Evolutionary conservation across 169 alveolate genomes (phyloP).

Genomic region (Babesia caballi): DNA sequence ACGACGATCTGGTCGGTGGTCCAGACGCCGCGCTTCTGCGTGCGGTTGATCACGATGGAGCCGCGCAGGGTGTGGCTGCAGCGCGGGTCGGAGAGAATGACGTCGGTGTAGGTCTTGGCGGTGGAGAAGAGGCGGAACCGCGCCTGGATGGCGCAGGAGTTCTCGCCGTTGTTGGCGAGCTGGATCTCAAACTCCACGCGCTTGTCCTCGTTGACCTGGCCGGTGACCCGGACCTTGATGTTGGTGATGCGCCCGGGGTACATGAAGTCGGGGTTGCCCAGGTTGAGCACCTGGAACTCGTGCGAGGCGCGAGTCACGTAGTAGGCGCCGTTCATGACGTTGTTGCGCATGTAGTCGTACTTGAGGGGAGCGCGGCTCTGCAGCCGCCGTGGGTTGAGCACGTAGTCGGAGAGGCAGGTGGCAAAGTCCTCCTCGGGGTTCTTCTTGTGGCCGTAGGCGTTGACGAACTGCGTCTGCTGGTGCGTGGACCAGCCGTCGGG

Average conservation of each 20-base stretch:
- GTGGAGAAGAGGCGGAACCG: conserved; percentile 68
- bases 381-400: conserved; percentile 67
- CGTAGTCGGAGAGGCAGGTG: conserved; percentile 70
- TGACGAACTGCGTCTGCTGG: conserved; percentile 70
- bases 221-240: conserved; percentile 55
- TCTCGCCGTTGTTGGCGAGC: conserved; percentile 35
- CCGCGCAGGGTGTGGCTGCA: conserved; percentile 60
- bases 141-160: conserved; percentile 68
- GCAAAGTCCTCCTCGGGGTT: conserved; percentile 79
- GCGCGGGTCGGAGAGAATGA: conserved; percentile 8
- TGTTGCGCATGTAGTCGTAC: conserved; percentile 59
- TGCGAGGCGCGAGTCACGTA: conserved; percentile 72
- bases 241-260: conserved; percentile 72
- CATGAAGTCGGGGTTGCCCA: conserved; percentile 72
- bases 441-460: conserved; percentile 77
- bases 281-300: conserved; percentile 69
- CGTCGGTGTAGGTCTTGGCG: conserved; percentile 67
- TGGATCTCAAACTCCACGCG: conserved; percentile 46
- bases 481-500: conserved; percentile 76
- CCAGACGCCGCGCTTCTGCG: conserved; percentile 67
- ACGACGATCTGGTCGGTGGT: conserved; percentile 62
- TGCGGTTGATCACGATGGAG: conserved; percentile 10
- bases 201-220: conserved; percentile 66
- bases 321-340: conserved; percentile 71
- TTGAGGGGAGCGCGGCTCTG: conserved; percentile 60